Evolutionary conservation across 768 basidiomycete species (phyloP).

Genomic region (Phlebiopsis gigantea): DNA sequence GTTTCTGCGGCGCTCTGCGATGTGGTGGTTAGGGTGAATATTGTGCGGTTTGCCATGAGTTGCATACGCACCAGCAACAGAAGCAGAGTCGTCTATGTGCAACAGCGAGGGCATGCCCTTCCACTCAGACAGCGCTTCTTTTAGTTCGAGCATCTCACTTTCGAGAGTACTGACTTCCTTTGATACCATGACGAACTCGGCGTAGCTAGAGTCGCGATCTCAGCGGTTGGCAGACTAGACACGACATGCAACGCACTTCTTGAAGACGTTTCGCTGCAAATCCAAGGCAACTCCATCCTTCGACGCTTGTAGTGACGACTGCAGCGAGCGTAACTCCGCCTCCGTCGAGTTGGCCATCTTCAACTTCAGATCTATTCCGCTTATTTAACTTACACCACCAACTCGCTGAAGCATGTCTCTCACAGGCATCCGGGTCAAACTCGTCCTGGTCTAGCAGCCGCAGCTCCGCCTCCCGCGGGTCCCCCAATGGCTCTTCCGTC

Average conservation of each 20-base stretch:
- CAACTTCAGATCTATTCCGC: constrained; percentile 59
- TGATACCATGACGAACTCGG: constrained; percentile 93
- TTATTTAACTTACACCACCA: neutral
- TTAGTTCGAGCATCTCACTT: constrained; percentile 96
- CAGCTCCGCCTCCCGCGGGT: constrained; percentile 54
- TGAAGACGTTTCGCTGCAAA: constrained; percentile 89
- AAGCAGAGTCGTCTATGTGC: constrained; percentile 80
- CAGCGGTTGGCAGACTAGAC: neutral
- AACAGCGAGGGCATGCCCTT: constrained; percentile 91
- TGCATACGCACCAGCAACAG: constrained; percentile 41
- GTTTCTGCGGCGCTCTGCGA: constrained; percentile 47
- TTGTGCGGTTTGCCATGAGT: constrained; percentile 16
- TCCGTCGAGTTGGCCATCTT: constrained; percentile 89
- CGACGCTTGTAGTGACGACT: constrained; percentile 66
- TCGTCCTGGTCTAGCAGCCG: constrained; percentile 66
- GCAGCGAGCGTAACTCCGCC: constrained; percentile 69
- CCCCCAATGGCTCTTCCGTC: constrained; percentile 30
- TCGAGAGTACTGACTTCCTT: constrained; percentile 96
- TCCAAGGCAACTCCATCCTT: constrained; percentile 74
- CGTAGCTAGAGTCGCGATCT: constrained; percentile 57
- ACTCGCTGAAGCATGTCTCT: constrained; percentile 31
- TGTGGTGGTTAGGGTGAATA: neutral
- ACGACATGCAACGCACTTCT: constrained; percentile 53
- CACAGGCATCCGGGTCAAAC: constrained; percentile 88
- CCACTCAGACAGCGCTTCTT: constrained; percentile 92